Evolutionary conservation across 495 filamentous ascomycete species (phyloP), one percentile per base, ranked within the genome.

Genomic region (Astrothelium subdiscretum): DNA sequence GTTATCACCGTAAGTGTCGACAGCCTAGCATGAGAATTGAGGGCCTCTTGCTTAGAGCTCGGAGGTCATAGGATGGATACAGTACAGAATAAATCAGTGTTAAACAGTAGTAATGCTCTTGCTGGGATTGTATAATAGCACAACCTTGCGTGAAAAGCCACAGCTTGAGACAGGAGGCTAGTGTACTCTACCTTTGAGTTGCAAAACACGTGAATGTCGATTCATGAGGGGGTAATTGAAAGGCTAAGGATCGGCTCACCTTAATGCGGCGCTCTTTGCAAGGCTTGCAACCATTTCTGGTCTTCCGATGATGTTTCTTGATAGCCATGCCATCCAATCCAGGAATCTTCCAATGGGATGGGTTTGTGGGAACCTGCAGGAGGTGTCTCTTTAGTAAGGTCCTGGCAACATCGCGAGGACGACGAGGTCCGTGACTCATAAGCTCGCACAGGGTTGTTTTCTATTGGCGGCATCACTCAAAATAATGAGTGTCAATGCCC

Each of bases 221-320:
- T n/a, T n/a, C n/a, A n/a, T n/a, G n/a, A n/a, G n/a, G n/a, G n/a
- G n/a, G n/a, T n/a, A n/a, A n/a, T n/a, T n/a, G n/a, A n/a, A n/a
- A n/a, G n/a, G n/a, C n/a, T n/a, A n/a, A 18, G 43, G 27, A 43
- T 32, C 29, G 18, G 60, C 64, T 57, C 58, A 72, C 70, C 64
- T 72, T 72, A 18, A 72, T 61, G 6, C 65, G 57, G 31, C 70
- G 48, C 26, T 59, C 58, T 52, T 72, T 72, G 63, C 70, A 72
- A 15, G 59, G 44, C 11, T 31, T 59, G 48, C 70, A 72, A 2
- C 70, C 70, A n/a, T 65, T 62, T 20, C 67, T 57, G 5, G 63
- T 64, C 57, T 72, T 72, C 35, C 48, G 48, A 29, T 54, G 48
- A 54, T 4, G 24, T 29, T 24, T 54, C 24, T 29, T 54, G 8